Percentiles rank a stretch among this genome's conserved stretches.
phyloP scores from a whole-genome alignment of 1,284 basidiomycete genomes.

The Puccinia novopanici region DNA sequence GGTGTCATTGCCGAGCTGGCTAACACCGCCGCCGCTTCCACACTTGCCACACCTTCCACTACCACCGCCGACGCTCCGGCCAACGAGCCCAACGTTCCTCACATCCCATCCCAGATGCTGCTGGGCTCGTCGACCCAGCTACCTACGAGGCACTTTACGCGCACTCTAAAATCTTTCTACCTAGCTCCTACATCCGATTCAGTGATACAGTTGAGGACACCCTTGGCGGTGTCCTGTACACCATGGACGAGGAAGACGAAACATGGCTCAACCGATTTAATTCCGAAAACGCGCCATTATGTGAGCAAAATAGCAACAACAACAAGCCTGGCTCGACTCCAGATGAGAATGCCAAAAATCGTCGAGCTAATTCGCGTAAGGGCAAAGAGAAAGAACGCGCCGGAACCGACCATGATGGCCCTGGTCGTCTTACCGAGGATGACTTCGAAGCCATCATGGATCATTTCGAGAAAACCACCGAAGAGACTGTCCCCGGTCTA shows the following conservation, averaged over 20 bases:
- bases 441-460: conserved; percentile 95
- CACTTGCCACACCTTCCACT: conserved; percentile 11
- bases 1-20: conserved; percentile 23
- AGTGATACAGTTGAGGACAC: conserved; percentile 87
- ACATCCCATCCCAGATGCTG: conserved; percentile 87
- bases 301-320: conserved; percentile 70
- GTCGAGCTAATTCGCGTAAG: conserved; percentile 68
- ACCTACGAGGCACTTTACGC: conserved; percentile 71
- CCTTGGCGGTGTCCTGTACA: conserved; percentile 74
- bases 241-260: conserved; percentile 93
- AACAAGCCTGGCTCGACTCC: conserved; percentile 64
- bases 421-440: conserved; percentile 73
- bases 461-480: conserved; percentile 84
- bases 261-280: conserved; percentile 93
- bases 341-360: conserved; percentile 63
- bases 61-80: background rate
- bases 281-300: conserved; percentile 76
- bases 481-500: conserved; percentile 83
- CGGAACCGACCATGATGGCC: conserved; percentile 60
- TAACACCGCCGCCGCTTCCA: conserved; percentile 9
- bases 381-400: conserved; percentile 63
- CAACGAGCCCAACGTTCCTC: conserved; percentile 57
- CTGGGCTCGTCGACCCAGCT: conserved; percentile 71
- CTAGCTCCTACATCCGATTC: conserved; percentile 73
- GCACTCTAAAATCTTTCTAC: conserved; percentile 55